Conservation (phyloP, 192 early-diverging fungal genomes). For the Rhizophagus clarus region DNA sequence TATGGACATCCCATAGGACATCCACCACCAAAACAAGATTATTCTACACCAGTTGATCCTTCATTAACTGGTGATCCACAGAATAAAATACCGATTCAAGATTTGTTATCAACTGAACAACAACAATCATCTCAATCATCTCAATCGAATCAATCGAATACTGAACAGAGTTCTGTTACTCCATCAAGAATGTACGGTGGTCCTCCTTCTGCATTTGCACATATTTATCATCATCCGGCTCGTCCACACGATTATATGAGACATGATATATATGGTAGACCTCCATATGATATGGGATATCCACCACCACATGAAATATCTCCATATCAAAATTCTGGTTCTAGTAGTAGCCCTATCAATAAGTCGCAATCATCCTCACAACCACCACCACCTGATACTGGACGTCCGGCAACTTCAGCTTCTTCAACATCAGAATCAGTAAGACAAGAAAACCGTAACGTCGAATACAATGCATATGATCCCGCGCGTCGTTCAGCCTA, state of each 20-base stretch:
- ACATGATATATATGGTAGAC: neutral
- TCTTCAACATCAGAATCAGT: neutral
- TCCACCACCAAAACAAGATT: neutral
- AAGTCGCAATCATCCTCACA: neutral
- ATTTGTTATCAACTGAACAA: neutral
- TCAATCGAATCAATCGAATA: neutral
- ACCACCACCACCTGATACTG: neutral
- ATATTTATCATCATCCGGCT: neutral
- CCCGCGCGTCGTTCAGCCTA: neutral
- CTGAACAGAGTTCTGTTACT: neutral
- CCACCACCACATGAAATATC: neutral
- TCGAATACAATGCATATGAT: neutral
- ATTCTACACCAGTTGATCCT: neutral
- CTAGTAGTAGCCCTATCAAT: neutral
- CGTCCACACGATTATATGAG: neutral
- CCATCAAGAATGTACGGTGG: neutral
- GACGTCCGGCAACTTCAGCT: neutral
- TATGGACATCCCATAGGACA: neutral
- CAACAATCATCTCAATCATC: neutral
- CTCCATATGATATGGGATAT: neutral
- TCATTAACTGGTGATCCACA: no score
- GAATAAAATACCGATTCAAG: constrained; percentile 5
- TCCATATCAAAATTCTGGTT: neutral
- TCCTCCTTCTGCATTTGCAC: neutral
- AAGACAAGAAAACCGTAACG: neutral